phyloP scores from a whole-genome alignment of 495 filamentous ascomycete species.

The Penicillium pancosmium region DNA sequence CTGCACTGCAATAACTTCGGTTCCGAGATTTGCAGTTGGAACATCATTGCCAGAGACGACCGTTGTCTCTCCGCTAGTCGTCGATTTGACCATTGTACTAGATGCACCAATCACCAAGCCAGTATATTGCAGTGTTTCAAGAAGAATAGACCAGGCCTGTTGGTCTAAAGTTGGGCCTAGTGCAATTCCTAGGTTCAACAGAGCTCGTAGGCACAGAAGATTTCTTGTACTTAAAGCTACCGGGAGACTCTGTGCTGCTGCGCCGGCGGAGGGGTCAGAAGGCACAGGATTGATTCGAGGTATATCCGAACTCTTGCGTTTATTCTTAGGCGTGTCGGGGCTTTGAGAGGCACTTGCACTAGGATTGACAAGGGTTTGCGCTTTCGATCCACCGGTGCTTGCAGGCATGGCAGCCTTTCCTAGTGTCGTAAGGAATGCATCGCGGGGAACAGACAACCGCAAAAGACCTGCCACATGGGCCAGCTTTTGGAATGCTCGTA shows the following conservation, averaged over 20 bases:
- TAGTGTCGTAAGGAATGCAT: constrained; percentile 92
- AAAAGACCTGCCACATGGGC: constrained; percentile 92
- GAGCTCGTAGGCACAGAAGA: constrained; percentile 82
- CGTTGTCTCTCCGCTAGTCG: constrained; percentile 31
- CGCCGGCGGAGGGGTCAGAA: constrained; percentile 23
- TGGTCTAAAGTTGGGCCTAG: constrained; percentile 81
- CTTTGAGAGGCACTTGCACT: constrained; percentile 22
- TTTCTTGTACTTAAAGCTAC: constrained; percentile 82
- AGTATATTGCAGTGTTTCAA: constrained; percentile 89
- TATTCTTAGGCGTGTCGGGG: constrained; percentile 36
- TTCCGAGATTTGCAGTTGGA: constrained; percentile 61
- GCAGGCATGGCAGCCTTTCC: constrained; percentile 90
- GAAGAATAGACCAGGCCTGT: constrained; percentile 82
- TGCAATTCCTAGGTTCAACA: constrained; percentile 93
- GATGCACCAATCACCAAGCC: constrained; percentile 77
- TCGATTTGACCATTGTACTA: constrained; percentile 34
- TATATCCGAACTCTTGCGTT: constrained; percentile 39
- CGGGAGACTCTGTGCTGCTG: constrained; percentile 25
- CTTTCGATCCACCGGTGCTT: constrained; percentile 55
- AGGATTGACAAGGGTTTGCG: constrained; percentile 21
- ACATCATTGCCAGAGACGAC: constrained; percentile 47
- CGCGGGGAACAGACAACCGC: constrained; percentile 78
- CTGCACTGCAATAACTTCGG: constrained; percentile 86
- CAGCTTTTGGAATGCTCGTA: constrained; percentile 94
- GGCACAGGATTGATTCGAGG: constrained; percentile 21